phyloP scores from a whole-genome alignment of 2,329 filamentous ascomycete species.

The Seiridium cupressi region DNA sequence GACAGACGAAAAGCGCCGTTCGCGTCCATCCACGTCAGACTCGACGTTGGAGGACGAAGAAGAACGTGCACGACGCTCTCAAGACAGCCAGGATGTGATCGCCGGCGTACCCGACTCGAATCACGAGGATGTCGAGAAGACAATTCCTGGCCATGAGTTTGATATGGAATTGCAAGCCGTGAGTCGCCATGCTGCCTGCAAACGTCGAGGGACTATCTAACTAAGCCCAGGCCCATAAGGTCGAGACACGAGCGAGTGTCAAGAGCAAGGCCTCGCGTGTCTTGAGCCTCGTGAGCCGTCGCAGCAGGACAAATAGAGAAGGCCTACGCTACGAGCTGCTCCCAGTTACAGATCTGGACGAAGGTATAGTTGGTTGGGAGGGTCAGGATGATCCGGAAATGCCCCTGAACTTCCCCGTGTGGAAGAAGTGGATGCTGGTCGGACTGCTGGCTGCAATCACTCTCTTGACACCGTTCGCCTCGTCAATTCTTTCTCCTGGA shows the following conservation, averaged over 20 bases:
- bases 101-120: background rate
- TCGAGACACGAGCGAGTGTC: conserved; percentile 4
- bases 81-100: background rate
- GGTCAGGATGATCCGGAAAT: conserved; percentile 52
- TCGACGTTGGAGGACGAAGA: background rate
- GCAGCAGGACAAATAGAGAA: conserved; percentile 6
- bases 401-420: conserved; percentile 53
- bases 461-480: conserved; percentile 61
- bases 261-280: conserved; percentile 5
- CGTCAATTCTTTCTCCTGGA: conserved; percentile 53
- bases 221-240: background rate
- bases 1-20: background rate
- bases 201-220: background rate
- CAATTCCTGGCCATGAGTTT: conserved; percentile 6
- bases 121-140: conserved; percentile 7
- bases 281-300: conserved; percentile 6
- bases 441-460: conserved; percentile 57
- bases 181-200: background rate
- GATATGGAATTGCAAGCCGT: conserved; percentile 7
- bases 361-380: conserved; percentile 56
- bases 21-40: background rate
- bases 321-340: conserved; percentile 7
- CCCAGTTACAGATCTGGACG: conserved; percentile 4
- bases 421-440: conserved; percentile 56
- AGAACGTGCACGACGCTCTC: background rate